phyloP scores from a whole-genome alignment of 2,329 filamentous ascomycete species.

The Penicillium sp. region DNA sequence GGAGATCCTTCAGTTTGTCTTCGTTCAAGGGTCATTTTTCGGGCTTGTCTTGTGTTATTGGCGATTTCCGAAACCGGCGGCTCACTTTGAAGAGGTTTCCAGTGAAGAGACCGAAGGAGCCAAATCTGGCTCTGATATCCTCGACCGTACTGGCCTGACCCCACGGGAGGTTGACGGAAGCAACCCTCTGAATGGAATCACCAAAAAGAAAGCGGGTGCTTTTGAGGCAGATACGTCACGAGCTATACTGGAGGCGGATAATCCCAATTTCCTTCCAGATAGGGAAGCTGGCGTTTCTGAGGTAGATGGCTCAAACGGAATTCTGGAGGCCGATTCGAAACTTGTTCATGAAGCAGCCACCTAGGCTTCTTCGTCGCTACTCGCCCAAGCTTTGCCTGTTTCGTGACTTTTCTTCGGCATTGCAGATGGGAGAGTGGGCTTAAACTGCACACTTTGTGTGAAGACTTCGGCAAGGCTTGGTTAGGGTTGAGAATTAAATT shows the following conservation, averaged over 20 bases:
- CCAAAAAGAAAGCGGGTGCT: neutral
- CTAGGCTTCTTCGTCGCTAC: no score
- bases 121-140: no score
- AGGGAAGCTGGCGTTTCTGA: neutral
- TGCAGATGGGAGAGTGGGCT: neutral
- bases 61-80: neutral
- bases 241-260: neutral
- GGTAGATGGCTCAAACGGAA: neutral
- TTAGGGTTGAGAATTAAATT: neutral
- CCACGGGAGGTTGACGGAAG: neutral
- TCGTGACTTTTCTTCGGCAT: no score
- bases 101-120: no score
- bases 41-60: neutral
- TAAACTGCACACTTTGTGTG: neutral
- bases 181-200: no score
- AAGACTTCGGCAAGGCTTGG: neutral
- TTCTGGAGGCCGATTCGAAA: neutral
- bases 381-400: no score
- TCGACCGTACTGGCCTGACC: neutral
- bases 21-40: neutral
- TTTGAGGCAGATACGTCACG: neutral
- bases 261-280: neutral
- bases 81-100: neutral
- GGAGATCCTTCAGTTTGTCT: neutral
- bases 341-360: neutral